Conservation (phyloP, 495 filamentous ascomycete species). For the Tuber borchii region DNA sequence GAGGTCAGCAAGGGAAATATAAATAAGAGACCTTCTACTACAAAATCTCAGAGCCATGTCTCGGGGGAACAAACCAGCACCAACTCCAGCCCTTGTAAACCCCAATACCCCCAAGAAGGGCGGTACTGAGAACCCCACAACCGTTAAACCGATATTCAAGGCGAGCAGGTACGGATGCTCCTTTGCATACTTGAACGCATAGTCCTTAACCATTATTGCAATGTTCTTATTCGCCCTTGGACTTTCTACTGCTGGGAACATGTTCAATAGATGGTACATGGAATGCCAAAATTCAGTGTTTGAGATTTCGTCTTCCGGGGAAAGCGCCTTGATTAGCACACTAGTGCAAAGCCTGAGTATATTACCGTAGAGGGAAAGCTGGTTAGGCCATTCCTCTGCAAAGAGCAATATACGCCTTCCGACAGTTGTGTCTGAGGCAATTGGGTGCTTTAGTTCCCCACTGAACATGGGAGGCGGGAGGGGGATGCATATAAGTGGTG, state of each 20-base stretch:
- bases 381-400: neutral
- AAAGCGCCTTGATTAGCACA: neutral
- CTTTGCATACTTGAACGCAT: neutral
- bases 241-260: neutral
- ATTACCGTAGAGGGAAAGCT: neutral
- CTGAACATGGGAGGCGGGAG: neutral
- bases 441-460: neutral
- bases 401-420: neutral
- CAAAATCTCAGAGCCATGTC: neutral
- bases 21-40: neutral
- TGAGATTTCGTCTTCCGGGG: neutral
- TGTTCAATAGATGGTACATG: neutral
- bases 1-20: neutral
- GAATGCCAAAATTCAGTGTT: neutral
- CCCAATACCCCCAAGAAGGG: neutral
- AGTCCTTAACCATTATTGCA: neutral
- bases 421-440: neutral
- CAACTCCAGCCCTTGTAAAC: neutral
- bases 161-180: constrained; percentile 1
- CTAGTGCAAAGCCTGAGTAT: neutral
- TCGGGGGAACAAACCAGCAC: neutral
- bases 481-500: neutral
- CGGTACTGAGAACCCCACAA: neutral
- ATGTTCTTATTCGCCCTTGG: neutral
- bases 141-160: neutral